Evolutionary conservation across 768 basidiomycete species (phyloP), one percentile per base, ranked within the genome.

Genomic region (Lactarius quietus): DNA sequence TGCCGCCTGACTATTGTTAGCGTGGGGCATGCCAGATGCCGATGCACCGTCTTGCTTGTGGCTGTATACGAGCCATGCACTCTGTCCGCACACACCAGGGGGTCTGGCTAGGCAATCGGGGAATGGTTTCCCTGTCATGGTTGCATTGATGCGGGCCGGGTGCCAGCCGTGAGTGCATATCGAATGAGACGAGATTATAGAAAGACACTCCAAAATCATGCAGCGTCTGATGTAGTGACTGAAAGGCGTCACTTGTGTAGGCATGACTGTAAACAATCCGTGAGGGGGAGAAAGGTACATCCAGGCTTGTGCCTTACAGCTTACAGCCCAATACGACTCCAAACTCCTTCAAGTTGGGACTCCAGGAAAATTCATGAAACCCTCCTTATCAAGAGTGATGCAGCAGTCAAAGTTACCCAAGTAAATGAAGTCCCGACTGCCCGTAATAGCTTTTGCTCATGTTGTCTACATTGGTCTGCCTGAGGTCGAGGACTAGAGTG

Each of bases 391-490:
- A 71, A 92, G 78, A 1, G 82, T 79, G 31, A 98, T 90, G 33
- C 93, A 83, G 73, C 92, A 93, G 74, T 98, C 95, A 71, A 95
- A 98, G 70, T 93, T 92, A 18, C 96, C 95, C 10, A 67, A 98
- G 84, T 17, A 98, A 83, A 77, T 96, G 98, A 72, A 99, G 79
- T 59, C 93, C 92, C 3, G 95, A 97, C 80, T 98, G 96, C 61
- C 97, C 97, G 70, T 98, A 99, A 76, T 99, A 99, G 72, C 89
- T 95, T 84, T 92, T 97, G 76, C 96, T 96, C 53, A 92, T 89
- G 74, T 92, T 93, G 73, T 99, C 96, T 59, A 98, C 95, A 72
- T 99, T 97, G 5, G 95, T 96, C 73, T 95, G 93, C 0, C 95
- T 95, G 39, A 98, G 77, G 66, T 98, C 83, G 62, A 99, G 80